Conservation (phyloP, 2,329 filamentous ascomycete genomes). For the Botrytis paeoniae region DNA sequence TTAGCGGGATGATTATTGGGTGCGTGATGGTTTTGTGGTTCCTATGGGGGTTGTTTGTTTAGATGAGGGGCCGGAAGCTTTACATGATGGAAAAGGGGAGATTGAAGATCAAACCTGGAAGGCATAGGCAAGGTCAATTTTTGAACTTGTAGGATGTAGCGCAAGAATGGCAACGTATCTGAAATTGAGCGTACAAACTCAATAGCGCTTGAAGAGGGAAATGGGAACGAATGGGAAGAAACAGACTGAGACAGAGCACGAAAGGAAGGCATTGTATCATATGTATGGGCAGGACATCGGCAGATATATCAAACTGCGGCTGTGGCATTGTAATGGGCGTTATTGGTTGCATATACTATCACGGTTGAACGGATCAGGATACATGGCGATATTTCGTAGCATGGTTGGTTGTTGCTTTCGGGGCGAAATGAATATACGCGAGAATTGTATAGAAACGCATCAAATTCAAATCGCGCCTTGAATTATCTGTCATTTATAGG, state of each 20-base stretch:
- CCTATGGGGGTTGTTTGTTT: slow-evolving; percentile 38
- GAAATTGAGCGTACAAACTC: neutral
- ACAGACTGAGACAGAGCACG: neutral
- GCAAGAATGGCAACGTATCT: neutral
- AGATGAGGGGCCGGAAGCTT: slow-evolving; percentile 1
- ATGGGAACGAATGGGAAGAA: too few relatives aligned
- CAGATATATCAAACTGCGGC: slow-evolving; percentile 25
- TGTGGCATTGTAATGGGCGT: slow-evolving; percentile 37
- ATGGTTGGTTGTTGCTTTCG: neutral
- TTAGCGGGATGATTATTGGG: slow-evolving; percentile 77
- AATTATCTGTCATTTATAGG: slow-evolving; percentile 11
- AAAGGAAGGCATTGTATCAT: slow-evolving; percentile 27
- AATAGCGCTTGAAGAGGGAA: neutral
- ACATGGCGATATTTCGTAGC: neutral
- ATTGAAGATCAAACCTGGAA: neutral
- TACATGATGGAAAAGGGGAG: neutral
- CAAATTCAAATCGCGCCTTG: neutral
- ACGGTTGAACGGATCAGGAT: neutral
- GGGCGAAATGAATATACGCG: neutral
- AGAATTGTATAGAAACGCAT: slow-evolving; percentile 3
- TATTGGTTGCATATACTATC: slow-evolving; percentile 18
- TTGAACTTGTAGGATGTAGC: neutral
- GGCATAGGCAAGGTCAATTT: neutral
- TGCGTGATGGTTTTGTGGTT: slow-evolving; percentile 72
- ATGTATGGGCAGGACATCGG: slow-evolving; percentile 14